These are phyloP conservation scores for Tripterygium wilfordii DNA, from an alignment of 177 flowering plant species.

Conservation along the genomic window DNA sequence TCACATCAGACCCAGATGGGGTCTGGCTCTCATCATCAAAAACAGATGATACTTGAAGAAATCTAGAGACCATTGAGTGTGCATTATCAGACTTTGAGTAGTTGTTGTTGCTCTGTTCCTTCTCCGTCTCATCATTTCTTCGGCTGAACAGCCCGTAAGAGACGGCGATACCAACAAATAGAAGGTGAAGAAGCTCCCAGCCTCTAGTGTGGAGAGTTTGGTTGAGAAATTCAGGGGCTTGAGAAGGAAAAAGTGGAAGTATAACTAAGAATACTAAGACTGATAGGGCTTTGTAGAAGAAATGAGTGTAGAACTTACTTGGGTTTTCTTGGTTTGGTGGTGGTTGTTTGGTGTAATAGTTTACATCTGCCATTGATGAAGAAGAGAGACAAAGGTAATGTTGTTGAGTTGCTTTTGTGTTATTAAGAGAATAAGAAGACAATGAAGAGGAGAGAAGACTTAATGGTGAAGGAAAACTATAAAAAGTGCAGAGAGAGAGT, in stretches of 20 bases:
- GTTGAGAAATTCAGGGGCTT: constrained; percentile 70
- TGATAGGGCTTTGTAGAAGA: constrained; percentile 48
- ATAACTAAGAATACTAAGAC: constrained; percentile 38
- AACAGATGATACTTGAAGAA: constrained; percentile 77
- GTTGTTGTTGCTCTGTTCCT: constrained; percentile 22
- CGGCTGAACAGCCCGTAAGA: constrained; percentile 88
- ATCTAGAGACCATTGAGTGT: constrained; percentile 51
- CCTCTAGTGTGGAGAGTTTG: constrained; percentile 40
- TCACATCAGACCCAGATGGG: constrained; percentile 34
- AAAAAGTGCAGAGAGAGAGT: constrained; percentile 14
- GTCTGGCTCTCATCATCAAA: constrained; percentile 71
- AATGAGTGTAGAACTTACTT: constrained; percentile 47
- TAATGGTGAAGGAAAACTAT: constrained; percentile 42
- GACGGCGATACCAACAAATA: constrained; percentile 84
- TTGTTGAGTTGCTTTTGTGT: constrained; percentile 1
- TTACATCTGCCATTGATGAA: constrained; percentile 31
- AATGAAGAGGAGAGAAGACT: too few relatives aligned
- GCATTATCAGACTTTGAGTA: constrained; percentile 36
- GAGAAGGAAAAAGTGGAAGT: constrained; percentile 69
- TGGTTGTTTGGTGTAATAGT: constrained; percentile 11
- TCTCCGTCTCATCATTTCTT: constrained; percentile 41
- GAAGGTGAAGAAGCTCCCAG: constrained; percentile 90
- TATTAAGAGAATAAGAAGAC: constrained; percentile 13
- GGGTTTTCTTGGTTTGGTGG: constrained; percentile 23
- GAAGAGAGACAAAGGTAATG: background rate